These are phyloP conservation scores for Candida sonorensis DNA, from an alignment of 805 yeast species.

Conservation along the genomic window DNA sequence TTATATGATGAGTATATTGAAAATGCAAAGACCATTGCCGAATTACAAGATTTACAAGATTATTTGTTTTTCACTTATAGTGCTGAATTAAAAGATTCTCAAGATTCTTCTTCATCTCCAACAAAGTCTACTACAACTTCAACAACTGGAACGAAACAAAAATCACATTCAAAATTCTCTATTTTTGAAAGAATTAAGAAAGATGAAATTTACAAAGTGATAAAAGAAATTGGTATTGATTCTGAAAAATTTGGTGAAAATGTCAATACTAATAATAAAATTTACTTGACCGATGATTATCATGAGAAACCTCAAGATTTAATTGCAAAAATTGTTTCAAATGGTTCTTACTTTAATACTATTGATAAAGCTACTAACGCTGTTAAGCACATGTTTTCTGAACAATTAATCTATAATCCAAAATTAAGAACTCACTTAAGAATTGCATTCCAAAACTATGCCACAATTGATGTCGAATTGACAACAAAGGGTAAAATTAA, in stretches of 20 bases:
- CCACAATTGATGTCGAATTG: constrained; percentile 63
- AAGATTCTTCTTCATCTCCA: no score
- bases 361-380: constrained; percentile 56
- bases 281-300: constrained; percentile 68
- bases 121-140: no score
- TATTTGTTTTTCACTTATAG: constrained; percentile 71
- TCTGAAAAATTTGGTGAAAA: constrained; percentile 81
- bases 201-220: constrained; percentile 58
- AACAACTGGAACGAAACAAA: constrained; percentile 17
- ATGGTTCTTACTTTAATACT: constrained; percentile 45
- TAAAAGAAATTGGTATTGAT: constrained; percentile 68
- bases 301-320: constrained; percentile 53
- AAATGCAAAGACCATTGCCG: constrained; percentile 59
- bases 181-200: constrained; percentile 60
- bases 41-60: constrained; percentile 81
- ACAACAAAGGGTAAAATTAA: constrained; percentile 79
- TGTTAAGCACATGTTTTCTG: constrained; percentile 67
- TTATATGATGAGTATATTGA: constrained; percentile 49
- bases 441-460: constrained; percentile 53
- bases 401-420: constrained; percentile 76
- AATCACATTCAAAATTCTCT: constrained; percentile 54
- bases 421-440: constrained; percentile 67
- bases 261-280: constrained; percentile 55
- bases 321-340: constrained; percentile 33
- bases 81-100: constrained; percentile 42